Evolutionary conservation across 139 green algal genomes (phyloP).

Genomic region (Edaphochlamys debaryana): DNA sequence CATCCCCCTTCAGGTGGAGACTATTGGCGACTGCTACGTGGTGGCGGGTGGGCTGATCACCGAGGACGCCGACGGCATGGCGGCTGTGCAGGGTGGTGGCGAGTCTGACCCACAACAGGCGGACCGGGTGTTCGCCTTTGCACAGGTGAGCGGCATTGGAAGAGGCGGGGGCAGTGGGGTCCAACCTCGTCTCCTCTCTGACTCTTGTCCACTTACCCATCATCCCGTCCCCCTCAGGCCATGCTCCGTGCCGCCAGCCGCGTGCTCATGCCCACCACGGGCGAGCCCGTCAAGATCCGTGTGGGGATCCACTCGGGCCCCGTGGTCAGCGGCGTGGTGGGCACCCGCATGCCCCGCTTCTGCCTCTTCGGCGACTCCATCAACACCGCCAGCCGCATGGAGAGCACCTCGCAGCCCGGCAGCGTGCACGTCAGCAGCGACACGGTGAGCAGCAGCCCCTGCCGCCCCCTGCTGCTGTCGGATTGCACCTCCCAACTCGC

Average conservation of each 20-base stretch:
- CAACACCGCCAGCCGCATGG: background rate
- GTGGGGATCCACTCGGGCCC: background rate
- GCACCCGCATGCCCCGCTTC: background rate
- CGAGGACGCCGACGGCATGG: slow-evolving; percentile 13
- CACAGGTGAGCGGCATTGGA: background rate
- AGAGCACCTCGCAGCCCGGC: background rate
- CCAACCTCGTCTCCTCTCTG: background rate
- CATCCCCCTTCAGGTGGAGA: background rate
- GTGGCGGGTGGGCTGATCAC: slow-evolving; percentile 12
- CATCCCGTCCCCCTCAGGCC: background rate
- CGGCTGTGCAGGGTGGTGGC: background rate
- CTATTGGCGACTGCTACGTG: slow-evolving; percentile 21
- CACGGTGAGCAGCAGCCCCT: background rate
- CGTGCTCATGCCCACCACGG: background rate
- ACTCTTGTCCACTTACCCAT: background rate
- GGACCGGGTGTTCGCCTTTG: background rate
- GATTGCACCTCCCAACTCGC: too few species aligned
- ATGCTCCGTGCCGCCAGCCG: background rate
- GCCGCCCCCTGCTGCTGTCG: too few species aligned
- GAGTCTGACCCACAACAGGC: background rate
- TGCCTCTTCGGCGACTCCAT: background rate
- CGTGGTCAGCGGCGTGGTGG: background rate
- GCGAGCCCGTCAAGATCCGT: background rate
- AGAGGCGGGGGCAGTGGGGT: background rate
- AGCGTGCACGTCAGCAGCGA: background rate